Base-by-base conservation (phyloP, 208 protist genomes). In the Kentomonas sorsogonicus region DNA sequence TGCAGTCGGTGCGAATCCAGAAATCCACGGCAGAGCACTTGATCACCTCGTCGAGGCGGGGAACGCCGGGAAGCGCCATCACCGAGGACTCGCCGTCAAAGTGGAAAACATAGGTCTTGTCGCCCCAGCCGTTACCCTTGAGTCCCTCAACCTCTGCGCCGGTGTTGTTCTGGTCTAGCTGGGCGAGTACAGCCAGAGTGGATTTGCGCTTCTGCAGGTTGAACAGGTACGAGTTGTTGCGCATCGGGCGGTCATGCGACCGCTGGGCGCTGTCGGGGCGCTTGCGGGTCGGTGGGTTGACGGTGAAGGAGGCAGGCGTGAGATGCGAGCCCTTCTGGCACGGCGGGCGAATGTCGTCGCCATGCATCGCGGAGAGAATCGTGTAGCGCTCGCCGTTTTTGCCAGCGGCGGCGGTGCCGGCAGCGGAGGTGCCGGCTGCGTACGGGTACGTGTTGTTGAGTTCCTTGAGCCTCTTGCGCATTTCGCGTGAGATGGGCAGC, bases 101-200 rank as follows among this genome's bases (percentile, higher is more conserved):
- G 7, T 71, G 63, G 60, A 73, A 89, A 26, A 69, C 59, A 0
- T 66, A 58, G 4, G 83, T 69, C 22, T 39, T 74, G 6, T 69
- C 68, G 3, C 83, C 84, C 84, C 88, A 94, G 47, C 88, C 88
- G 60, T 94, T 94, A 6, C 83, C 82, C 44, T 72, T 78, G 13
- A 94, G 69, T 16, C 76, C 69, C 15, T 69, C 60, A 20, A 33
- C 6, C 0, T 60, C 60, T 18, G 30, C 54, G 38, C 62, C 60
- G 26, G 0, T 29, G 33, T 34, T 3, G 1, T 6, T 54, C 1
- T 62, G 26, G 20, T 56, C 51, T 18, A 91, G 65, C 20, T 86
- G 58, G 1, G 63, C 50, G 53, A 91, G 51, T n/a, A 80, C 33
- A 38, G 56, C 52, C 22, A 84, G 18, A 9, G 84, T 94, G 29